Evolutionary conservation across 805 yeast genomes (phyloP).

Genomic region (Candida adriatica): DNA sequence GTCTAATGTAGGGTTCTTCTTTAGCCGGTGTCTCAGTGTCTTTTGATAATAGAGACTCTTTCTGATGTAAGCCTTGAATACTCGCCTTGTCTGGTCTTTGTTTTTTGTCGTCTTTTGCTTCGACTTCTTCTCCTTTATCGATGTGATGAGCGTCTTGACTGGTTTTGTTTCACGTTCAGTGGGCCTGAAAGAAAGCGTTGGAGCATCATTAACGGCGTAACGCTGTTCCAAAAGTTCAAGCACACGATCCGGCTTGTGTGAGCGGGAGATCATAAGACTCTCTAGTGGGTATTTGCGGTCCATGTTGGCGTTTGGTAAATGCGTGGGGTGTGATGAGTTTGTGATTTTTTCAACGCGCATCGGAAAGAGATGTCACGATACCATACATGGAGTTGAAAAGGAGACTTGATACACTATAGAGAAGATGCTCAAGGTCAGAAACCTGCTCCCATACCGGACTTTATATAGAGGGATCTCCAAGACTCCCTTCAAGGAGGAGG

Average conservation of each 20-base stretch:
- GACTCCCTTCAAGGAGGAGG: slow-evolving; percentile 5
- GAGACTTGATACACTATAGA: too few relatives aligned
- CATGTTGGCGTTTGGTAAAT: too few relatives aligned
- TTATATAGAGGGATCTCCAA: too few relatives aligned
- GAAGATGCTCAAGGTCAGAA: background rate
- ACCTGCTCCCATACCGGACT: too few relatives aligned
- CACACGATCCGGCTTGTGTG: slow-evolving; percentile 17
- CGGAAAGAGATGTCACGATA: too few relatives aligned
- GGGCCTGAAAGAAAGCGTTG: slow-evolving; percentile 26
- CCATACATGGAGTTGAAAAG: too few relatives aligned
- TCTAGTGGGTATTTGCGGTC: slow-evolving; percentile 21
- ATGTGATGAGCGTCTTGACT: slow-evolving; percentile 12
- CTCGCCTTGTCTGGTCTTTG: slow-evolving; percentile 23
- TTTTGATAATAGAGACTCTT: slow-evolving; percentile 18
- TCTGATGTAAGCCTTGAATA: slow-evolving; percentile 24
- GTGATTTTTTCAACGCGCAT: too few relatives aligned
- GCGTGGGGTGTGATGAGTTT: too few relatives aligned
- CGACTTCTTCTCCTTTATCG: slow-evolving; percentile 11
- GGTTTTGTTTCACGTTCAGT: slow-evolving; percentile 19
- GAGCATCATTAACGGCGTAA: slow-evolving; percentile 24
- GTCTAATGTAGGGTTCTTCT: slow-evolving; percentile 3
- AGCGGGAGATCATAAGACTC: slow-evolving; percentile 14
- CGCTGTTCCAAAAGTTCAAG: slow-evolving; percentile 29
- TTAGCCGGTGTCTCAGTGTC: slow-evolving; percentile 23
- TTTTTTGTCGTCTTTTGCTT: slow-evolving; percentile 10